Conservation (phyloP, 2,329 filamentous ascomycete species). For the Fusarium foetens region DNA sequence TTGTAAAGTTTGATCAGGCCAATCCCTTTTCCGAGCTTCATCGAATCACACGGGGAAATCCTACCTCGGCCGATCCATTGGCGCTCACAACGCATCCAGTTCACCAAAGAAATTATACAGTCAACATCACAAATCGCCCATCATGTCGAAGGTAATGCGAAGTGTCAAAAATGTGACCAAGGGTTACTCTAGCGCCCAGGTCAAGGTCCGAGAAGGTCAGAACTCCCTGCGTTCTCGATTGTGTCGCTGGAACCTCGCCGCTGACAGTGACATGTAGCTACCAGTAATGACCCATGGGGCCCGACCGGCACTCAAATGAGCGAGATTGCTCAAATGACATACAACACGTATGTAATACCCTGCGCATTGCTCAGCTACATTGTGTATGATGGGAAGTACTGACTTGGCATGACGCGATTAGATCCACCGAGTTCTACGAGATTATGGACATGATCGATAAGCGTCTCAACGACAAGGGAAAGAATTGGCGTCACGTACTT, state of each 20-base stretch:
- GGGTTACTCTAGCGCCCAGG: slow-evolving; percentile 94
- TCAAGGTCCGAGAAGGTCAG: slow-evolving; percentile 97
- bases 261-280: slow-evolving; percentile 69
- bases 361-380: not conserved
- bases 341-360: slow-evolving; percentile 81
- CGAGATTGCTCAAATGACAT: slow-evolving; percentile 97
- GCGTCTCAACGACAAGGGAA: slow-evolving; percentile 97
- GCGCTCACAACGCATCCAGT: slow-evolving; percentile 34
- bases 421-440: slow-evolving; percentile 97
- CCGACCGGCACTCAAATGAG: slow-evolving; percentile 98
- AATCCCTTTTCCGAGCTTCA: slow-evolving; percentile 8
- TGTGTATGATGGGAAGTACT: slow-evolving; percentile 20
- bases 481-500: slow-evolving; percentile 98
- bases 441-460: slow-evolving; percentile 99
- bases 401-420: slow-evolving; percentile 50
- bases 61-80: slow-evolving; percentile 35
- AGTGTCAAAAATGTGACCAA: slow-evolving; percentile 99
- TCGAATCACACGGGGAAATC: slow-evolving; percentile 19
- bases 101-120: slow-evolving; percentile 4
- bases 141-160: slow-evolving; percentile 96
- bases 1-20: slow-evolving; percentile 1
- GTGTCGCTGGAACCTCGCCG: slow-evolving; percentile 1
- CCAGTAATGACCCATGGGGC: slow-evolving; percentile 98
- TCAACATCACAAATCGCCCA: slow-evolving; percentile 45
- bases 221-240: not conserved